Evolutionary conservation across 2,329 filamentous ascomycete species (phyloP).

Genomic region (Fusarium ramigenum): DNA sequence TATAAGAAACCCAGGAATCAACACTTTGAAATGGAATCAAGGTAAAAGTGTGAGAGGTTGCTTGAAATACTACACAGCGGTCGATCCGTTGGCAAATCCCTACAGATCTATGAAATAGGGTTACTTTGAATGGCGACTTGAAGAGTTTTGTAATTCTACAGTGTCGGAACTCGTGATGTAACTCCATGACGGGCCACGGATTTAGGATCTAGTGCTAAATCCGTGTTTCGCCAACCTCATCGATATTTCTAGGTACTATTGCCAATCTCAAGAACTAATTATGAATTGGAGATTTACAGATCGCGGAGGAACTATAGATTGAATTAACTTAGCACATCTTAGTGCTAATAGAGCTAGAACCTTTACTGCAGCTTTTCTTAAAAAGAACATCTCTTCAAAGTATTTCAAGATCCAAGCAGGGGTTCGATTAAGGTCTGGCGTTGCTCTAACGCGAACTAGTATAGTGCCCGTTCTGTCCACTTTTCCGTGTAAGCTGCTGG

Average conservation of each 20-base stretch:
- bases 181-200: constrained; percentile 6
- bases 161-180: not conserved
- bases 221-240: not conserved
- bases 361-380: not conserved
- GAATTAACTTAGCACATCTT: not conserved
- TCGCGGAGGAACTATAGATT: no score
- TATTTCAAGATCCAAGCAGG: not conserved
- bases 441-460: not conserved
- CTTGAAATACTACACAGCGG: not conserved
- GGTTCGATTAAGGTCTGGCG: not conserved
- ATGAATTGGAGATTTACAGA: no score
- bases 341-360: not conserved
- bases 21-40: not conserved
- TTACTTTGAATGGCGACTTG: not conserved
- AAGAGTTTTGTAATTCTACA: not conserved
- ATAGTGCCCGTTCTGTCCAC: not conserved
- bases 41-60: not conserved
- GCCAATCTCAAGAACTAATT: no score
- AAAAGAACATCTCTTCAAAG: not conserved
- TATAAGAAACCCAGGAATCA: no score
- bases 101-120: not conserved
- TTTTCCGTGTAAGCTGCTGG: not conserved
- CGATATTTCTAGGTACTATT: not conserved
- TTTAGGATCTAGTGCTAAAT: constrained; percentile 8
- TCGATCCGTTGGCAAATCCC: not conserved